Percentiles rank a stretch among this genome's conserved stretches.
phyloP scores from a whole-genome alignment of 371 early-diverging fungal species.

The Syncephalastrum racemosum region DNA sequence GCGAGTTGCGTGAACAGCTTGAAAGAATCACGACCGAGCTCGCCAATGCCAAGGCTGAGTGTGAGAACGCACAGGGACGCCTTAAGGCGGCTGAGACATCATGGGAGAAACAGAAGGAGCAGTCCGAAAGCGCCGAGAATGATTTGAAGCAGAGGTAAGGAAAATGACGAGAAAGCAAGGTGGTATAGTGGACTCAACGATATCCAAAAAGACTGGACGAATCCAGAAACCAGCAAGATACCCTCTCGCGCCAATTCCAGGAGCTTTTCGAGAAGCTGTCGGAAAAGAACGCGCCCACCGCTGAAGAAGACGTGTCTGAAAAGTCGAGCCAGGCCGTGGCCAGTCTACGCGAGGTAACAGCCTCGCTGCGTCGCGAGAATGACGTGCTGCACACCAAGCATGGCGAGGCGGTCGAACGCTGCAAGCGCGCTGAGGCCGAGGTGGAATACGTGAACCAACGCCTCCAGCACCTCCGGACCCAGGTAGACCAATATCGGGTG shows the following conservation, averaged over 20 bases:
- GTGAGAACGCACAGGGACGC: constrained; percentile 10
- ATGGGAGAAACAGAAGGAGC: constrained; percentile 14
- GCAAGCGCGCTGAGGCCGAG: constrained; percentile 14
- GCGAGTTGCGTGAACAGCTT: constrained; percentile 11
- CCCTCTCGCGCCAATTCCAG: constrained; percentile 12
- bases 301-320: constrained; percentile 2
- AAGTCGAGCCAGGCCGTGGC: constrained; percentile 7
- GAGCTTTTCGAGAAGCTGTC: constrained; percentile 13
- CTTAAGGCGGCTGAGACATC: constrained; percentile 14
- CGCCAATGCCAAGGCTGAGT: constrained; percentile 14
- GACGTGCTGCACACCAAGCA: constrained; percentile 19
- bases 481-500: constrained; percentile 13
- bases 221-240: constrained; percentile 18
- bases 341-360: constrained; percentile 19
- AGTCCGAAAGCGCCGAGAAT: constrained; percentile 14
- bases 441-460: constrained; percentile 22
- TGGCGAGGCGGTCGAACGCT: constrained; percentile 15
- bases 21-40: constrained; percentile 7
- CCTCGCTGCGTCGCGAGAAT: constrained; percentile 22
- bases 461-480: constrained; percentile 9
- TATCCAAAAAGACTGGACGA: constrained; percentile 15
- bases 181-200: not conserved
- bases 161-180: not conserved
- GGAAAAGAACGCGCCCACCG: constrained; percentile 2
- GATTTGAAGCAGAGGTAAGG: constrained; percentile 18